Evolutionary conservation across 2,329 filamentous ascomycete species (phyloP), one percentile per base, ranked within the genome.

Genomic region (Hortaea sp.): DNA sequence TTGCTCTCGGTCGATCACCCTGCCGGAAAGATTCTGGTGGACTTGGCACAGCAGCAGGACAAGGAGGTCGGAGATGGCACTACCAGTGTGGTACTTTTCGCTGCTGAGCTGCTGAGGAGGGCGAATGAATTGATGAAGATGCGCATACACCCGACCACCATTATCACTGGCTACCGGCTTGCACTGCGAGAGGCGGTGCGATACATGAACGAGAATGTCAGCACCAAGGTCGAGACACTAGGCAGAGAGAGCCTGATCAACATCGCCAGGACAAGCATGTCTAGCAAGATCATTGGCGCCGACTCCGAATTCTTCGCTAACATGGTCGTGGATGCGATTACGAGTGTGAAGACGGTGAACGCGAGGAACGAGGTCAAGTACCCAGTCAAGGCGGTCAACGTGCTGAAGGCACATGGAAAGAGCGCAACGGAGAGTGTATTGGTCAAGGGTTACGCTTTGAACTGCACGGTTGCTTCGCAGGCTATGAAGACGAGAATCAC

Each of bases 81-180:
- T 42, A 98, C 92, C 20, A 97, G 90, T 42, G 92, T 98, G 43
- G 92, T 98, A 49, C 79, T 98, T 58, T 95, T 98, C 68, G 92
- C 92, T 44, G 87, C 92, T 51, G 92, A 98, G 74, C 83, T 98
- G 56, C 75, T 98, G 63, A 81, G 85, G 66, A 79, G 92, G 69
- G 92, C 82, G 53, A 98, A 98, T 74, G 92, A 98, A 73, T 79
- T 98, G 56, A 94, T 97, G 85, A 95, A 92, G 77, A 98, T 97
- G 79, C 86, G 89, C 67, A 98, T 98, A 79, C 92, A 98, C 73
- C 94, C 92, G 47, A 98, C 92, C 28, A 98, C 94, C 51, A 97
- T 98, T 71, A 98, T 98, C 66, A 97, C 88, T 52, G 92, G 92
- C 62, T 98, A 98, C 78, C 81, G 92, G 63, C 79, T 98, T 61